These are phyloP conservation scores for Mortierella hygrophila DNA, from an alignment of 192 early-diverging fungal species.

Conservation along the genomic window DNA sequence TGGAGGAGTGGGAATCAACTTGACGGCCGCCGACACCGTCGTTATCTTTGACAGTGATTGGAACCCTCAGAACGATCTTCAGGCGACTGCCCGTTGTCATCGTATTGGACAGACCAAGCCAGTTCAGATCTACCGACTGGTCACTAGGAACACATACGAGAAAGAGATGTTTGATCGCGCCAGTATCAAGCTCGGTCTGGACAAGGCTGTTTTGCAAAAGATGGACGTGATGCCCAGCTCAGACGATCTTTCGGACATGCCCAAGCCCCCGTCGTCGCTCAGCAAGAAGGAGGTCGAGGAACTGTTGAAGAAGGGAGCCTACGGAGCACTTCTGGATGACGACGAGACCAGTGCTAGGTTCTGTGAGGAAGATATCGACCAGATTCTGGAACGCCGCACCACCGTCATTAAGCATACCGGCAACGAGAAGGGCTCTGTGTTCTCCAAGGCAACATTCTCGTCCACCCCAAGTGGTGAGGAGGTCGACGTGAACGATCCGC, in stretches of 20 bases:
- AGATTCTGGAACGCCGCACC: constrained; percentile 84
- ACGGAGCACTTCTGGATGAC: constrained; percentile 89
- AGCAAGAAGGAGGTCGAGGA: constrained; percentile 87
- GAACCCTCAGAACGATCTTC: constrained; percentile 94
- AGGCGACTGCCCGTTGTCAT: constrained; percentile 88
- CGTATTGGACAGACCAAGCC: constrained; percentile 92
- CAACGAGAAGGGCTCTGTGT: constrained; percentile 78
- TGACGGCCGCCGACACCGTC: constrained; percentile 89
- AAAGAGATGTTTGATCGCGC: constrained; percentile 94
- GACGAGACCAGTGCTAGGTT: constrained; percentile 81
- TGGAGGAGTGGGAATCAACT: constrained; percentile 91
- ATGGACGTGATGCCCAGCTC: constrained; percentile 73
- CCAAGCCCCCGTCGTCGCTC: constrained; percentile 65
- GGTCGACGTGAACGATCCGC: constrained; percentile 86
- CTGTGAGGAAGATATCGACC: constrained; percentile 91
- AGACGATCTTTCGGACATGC: constrained; percentile 61
- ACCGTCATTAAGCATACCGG: constrained; percentile 84
- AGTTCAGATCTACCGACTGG: constrained; percentile 82
- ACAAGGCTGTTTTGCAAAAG: constrained; percentile 85
- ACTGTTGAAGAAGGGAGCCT: constrained; percentile 89
- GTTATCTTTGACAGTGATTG: constrained; percentile 92
- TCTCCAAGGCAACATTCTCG: constrained; percentile 88
- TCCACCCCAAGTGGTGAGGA: constrained; percentile 55
- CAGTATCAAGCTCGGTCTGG: constrained; percentile 89
- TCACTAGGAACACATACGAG: constrained; percentile 90